Percentiles rank a stretch among this genome's conserved stretches.
Evolutionary conservation across 2,329 filamentous ascomycete species (phyloP).

Genomic region (Stagonosporopsis rhizophila): DNA sequence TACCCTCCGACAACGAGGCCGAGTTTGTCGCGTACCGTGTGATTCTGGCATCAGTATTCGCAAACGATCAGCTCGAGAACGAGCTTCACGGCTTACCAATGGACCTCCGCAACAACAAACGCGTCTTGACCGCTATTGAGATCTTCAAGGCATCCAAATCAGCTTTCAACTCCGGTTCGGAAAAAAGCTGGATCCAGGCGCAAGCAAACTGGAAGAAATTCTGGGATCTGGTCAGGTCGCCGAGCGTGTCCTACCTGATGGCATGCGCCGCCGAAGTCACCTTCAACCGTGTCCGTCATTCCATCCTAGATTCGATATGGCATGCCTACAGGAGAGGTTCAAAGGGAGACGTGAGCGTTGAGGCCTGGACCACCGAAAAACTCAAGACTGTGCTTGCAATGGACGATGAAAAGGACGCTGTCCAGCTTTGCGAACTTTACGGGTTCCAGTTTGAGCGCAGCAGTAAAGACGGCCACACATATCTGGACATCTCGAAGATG

Average conservation of each 20-base stretch:
- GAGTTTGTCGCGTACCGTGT: conserved; percentile 71
- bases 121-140: conserved; percentile 64
- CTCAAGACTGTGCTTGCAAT: conserved; percentile 62
- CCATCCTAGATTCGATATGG: conserved; percentile 63
- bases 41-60: conserved; percentile 52
- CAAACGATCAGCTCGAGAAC: conserved; percentile 61
- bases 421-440: conserved; percentile 61
- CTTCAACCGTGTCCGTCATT: conserved; percentile 65
- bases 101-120: conserved; percentile 58
- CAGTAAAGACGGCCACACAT: conserved; percentile 55
- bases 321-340: conserved; percentile 61
- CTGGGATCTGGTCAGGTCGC: conserved; percentile 63
- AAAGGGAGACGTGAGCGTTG: conserved; percentile 53
- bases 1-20: conserved; percentile 64
- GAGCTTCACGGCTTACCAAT: conserved; percentile 63
- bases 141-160: conserved; percentile 64
- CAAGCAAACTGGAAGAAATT: conserved; percentile 66
- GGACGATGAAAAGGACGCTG: conserved; percentile 62
- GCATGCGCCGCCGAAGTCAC: conserved; percentile 69
- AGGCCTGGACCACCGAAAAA: conserved; percentile 64
- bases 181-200: conserved; percentile 61
- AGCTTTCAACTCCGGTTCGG: conserved; percentile 58
- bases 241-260: conserved; percentile 66
- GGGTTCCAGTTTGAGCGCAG: conserved; percentile 59
- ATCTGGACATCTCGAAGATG: conserved; percentile 62